phyloP scores from a whole-genome alignment of 192 early-diverging fungal species.

The Coemansia sp. region DNA sequence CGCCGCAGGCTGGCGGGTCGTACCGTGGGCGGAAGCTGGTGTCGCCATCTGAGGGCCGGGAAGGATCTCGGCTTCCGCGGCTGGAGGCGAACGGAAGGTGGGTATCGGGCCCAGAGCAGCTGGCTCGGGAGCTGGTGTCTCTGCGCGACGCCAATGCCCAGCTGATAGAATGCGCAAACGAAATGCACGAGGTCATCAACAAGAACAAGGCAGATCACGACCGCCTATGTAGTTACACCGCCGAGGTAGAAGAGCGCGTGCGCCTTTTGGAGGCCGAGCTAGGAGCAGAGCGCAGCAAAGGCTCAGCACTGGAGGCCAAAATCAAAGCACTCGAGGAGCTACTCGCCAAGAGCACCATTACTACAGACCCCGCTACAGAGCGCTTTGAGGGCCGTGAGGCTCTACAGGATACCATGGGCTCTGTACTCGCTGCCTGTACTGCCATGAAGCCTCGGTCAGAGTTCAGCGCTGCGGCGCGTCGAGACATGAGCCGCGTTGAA shows the following conservation, averaged over 20 bases:
- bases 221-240: background rate
- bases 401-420: background rate
- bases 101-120: background rate
- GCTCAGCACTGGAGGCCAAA: constrained; percentile 8
- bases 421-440: constrained; percentile 1
- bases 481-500: background rate
- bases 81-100: background rate
- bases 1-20: background rate
- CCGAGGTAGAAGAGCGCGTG: constrained; percentile 9
- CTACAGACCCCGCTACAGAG: background rate
- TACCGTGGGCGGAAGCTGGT: background rate
- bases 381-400: constrained; percentile 2
- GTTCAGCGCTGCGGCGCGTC: background rate
- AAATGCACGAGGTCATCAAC: background rate
- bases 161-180: constrained; percentile 20
- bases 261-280: constrained; percentile 5
- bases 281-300: background rate
- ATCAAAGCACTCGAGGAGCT: constrained; percentile 9
- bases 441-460: background rate
- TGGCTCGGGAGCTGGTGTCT: constrained; percentile 7
- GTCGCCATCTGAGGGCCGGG: background rate
- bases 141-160: constrained; percentile 21
- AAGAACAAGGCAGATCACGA: constrained; percentile 6
- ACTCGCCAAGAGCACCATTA: background rate
- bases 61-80: background rate